These are phyloP conservation scores for Handroanthus guayacan DNA, from an alignment of 257 asterid genomes.

Conservation along the genomic window DNA sequence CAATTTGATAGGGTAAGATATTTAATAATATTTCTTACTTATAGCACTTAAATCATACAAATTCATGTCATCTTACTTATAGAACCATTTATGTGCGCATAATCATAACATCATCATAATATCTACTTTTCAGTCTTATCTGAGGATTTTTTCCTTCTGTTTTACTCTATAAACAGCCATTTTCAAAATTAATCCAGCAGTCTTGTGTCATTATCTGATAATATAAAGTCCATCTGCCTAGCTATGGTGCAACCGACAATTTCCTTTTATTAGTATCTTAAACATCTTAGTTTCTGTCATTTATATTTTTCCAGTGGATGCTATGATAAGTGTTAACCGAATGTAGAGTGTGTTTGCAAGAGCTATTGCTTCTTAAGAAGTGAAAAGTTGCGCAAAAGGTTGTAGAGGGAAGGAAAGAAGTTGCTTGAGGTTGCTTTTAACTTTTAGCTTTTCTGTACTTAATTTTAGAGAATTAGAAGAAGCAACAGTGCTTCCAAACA, in stretches of 20 bases:
- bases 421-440: too few relatives aligned
- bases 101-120: background rate
- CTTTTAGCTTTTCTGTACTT: too few relatives aligned
- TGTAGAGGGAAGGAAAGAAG: too few relatives aligned
- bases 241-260: background rate
- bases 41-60: background rate
- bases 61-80: background rate
- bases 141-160: background rate
- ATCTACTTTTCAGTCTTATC: slow-evolving; percentile 20
- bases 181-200: slow-evolving; percentile 1
- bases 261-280: background rate
- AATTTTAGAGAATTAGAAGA: too few relatives aligned
- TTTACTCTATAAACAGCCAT: background rate
- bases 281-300: slow-evolving; percentile 3
- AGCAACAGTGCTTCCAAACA: too few relatives aligned
- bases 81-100: background rate
- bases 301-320: background rate
- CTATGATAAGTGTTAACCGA: background rate
- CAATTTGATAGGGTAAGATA: slow-evolving; percentile 77
- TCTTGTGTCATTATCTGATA: slow-evolving; percentile 11
- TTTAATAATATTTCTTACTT: slow-evolving; percentile 16
- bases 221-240: slow-evolving; percentile 14
- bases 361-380: too few relatives aligned
- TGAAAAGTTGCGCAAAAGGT: too few relatives aligned
- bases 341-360: too few relatives aligned